Evolutionary conservation across 345 rosid genomes (phyloP).

Genomic region (Populus davidiana): DNA sequence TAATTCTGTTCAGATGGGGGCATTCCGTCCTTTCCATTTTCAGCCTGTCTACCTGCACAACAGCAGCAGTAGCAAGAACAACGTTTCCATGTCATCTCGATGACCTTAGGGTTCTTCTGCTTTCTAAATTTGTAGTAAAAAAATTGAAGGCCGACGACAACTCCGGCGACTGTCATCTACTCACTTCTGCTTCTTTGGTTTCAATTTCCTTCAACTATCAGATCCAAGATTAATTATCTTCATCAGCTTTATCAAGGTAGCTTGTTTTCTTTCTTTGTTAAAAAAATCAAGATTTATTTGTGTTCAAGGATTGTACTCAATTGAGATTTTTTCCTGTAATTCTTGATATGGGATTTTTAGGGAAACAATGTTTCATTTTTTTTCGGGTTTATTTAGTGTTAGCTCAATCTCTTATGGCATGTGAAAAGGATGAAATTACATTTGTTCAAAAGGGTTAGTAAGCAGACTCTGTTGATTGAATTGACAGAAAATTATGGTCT

Average conservation of each 20-base stretch:
- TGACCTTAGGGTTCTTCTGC: not conserved
- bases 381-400: not conserved
- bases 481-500: not conserved
- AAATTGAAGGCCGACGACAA: not conserved
- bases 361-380: not conserved
- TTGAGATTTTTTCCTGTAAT: not conserved
- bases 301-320: not conserved
- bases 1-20: not conserved
- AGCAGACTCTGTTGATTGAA: not conserved
- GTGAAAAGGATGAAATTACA: not conserved
- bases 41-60: not conserved
- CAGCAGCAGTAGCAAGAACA: not conserved
- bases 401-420: not conserved
- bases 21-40: not conserved
- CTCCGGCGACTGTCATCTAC: not conserved
- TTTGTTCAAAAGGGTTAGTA: not conserved
- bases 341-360: not conserved
- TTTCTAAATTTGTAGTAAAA: not conserved
- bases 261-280: not conserved
- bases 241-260: not conserved
- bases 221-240: not conserved
- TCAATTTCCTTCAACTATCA: not conserved
- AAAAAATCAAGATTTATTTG: not conserved
- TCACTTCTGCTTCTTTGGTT: not conserved
- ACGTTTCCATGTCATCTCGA: not conserved